Conservation (phyloP, 2,329 filamentous ascomycete genomes). For the Aspergillus spinulosporus region DNA sequence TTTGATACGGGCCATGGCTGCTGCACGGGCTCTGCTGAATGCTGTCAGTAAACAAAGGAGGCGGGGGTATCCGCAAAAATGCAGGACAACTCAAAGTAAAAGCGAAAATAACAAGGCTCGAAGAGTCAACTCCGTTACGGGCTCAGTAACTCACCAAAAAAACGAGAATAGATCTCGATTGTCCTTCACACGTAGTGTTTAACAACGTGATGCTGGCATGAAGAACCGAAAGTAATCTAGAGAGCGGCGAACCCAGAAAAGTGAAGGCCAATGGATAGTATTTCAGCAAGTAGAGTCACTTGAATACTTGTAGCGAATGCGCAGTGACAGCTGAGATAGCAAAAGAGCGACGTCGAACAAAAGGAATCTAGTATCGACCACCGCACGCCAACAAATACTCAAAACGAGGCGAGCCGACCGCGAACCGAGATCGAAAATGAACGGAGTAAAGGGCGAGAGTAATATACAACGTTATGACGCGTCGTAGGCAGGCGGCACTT, state of each 20-base stretch:
- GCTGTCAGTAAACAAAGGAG: background rate
- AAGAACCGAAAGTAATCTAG: background rate
- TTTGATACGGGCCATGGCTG: slow-evolving; percentile 39
- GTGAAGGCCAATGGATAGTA: background rate
- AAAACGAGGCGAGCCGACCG: background rate
- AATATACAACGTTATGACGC: slow-evolving; percentile 9
- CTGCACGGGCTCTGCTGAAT: background rate
- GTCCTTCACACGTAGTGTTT: background rate
- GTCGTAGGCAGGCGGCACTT: slow-evolving; percentile 15
- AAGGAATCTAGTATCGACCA: background rate
- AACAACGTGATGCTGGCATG: slow-evolving; percentile 1
- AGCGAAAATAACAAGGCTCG: too few species aligned
- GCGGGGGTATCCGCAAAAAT: background rate
- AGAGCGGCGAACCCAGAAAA: background rate
- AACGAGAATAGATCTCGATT: background rate
- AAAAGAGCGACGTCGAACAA: slow-evolving; percentile 11
- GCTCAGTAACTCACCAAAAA: background rate
- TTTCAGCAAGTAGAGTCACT: slow-evolving; percentile 25
- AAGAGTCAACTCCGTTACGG: background rate
- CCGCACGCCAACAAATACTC: background rate
- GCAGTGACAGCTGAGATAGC: slow-evolving; percentile 6
- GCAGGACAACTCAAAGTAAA: too few species aligned
- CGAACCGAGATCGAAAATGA: background rate
- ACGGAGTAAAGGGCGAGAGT: background rate
- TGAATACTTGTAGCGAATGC: slow-evolving; percentile 10